A percentile compares a stretch with the other conserved stretches of the same genome.
phyloP scores from a whole-genome alignment of 805 yeast species.

The Monosporozyma siamensis region DNA sequence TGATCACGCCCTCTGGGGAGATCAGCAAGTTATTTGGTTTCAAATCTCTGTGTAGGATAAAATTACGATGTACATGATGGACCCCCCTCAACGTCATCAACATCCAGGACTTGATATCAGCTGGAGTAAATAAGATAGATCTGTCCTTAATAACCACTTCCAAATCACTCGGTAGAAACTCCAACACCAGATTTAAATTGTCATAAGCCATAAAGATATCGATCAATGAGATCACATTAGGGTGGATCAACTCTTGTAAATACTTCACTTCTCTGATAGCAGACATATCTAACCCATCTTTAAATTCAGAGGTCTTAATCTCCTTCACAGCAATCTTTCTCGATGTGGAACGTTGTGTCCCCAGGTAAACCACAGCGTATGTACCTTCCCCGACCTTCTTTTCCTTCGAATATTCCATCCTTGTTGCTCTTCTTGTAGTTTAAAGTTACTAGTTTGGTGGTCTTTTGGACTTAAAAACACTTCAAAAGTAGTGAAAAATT shows the following conservation, averaged over 20 bases:
- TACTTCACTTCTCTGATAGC: constrained; percentile 91
- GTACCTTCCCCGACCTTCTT: constrained; percentile 98
- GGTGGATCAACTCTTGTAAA: constrained; percentile 69
- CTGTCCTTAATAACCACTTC: constrained; percentile 83
- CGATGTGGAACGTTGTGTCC: constrained; percentile 40
- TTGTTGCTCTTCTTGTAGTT: background rate
- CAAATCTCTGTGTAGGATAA: constrained; percentile 82
- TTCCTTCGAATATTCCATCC: constrained; percentile 32
- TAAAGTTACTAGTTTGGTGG: no score
- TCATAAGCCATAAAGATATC: constrained; percentile 71
- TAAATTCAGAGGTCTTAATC: constrained; percentile 87
- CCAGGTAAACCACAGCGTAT: constrained; percentile 90
- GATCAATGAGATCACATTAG: constrained; percentile 74
- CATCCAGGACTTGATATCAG: constrained; percentile 89
- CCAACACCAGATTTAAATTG: constrained; percentile 76
- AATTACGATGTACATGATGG: constrained; percentile 90
- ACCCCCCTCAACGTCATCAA: constrained; percentile 90
- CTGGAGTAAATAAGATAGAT: constrained; percentile 63
- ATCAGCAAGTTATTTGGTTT: constrained; percentile 86
- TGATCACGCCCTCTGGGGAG: constrained; percentile 79
- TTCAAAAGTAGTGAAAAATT: no score
- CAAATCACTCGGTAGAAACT: constrained; percentile 83
- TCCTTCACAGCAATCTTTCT: constrained; percentile 84
- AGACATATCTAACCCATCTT: constrained; percentile 96
- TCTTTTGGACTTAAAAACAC: no score